phyloP scores from a whole-genome alignment of 2,329 filamentous ascomycete species.

The Diaporthe batatas region DNA sequence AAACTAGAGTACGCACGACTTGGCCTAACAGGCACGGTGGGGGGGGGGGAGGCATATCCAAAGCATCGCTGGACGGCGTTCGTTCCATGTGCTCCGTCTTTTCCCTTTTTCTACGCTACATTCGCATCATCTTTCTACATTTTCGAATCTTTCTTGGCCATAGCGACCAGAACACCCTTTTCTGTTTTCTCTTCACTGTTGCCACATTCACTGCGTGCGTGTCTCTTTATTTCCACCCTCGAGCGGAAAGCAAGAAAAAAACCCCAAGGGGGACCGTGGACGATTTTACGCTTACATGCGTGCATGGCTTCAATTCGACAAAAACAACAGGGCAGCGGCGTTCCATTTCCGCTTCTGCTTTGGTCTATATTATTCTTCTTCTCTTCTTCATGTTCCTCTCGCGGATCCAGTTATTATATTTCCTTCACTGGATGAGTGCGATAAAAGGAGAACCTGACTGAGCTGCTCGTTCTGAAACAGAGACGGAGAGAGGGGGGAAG shows the following conservation, averaged over 20 bases:
- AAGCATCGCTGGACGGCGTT: slow-evolving; percentile 43
- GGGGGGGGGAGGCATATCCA: slow-evolving; percentile 32
- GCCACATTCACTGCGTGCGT: slow-evolving; percentile 10
- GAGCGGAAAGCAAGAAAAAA: slow-evolving; percentile 33
- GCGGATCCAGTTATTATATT: slow-evolving; percentile 22
- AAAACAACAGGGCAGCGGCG: slow-evolving; percentile 23
- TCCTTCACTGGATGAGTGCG: slow-evolving; percentile 32
- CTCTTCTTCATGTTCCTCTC: background rate
- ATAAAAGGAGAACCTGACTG: slow-evolving; percentile 10
- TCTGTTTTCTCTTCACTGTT: background rate
- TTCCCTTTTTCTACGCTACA: slow-evolving; percentile 10
- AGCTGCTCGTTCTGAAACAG: background rate
- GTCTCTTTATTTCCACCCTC: slow-evolving; percentile 5
- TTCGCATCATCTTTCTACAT: slow-evolving; percentile 43
- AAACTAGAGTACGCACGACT: slow-evolving; percentile 39
- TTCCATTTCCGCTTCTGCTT: slow-evolving; percentile 28
- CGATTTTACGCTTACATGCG: slow-evolving; percentile 42
- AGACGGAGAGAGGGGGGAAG: background rate
- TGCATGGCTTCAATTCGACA: slow-evolving; percentile 37
- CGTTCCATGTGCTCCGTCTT: slow-evolving; percentile 39
- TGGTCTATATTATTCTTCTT: background rate
- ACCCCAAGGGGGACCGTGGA: slow-evolving; percentile 11
- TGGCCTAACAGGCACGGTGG: slow-evolving; percentile 25
- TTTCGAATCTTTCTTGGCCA: slow-evolving; percentile 38
- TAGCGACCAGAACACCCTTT: slow-evolving; percentile 35